A percentile compares a stretch with the other conserved stretches of the same genome.
Evolutionary conservation across 192 early-diverging fungal genomes (phyloP).

Genomic region (Spizellomyces sp.): DNA sequence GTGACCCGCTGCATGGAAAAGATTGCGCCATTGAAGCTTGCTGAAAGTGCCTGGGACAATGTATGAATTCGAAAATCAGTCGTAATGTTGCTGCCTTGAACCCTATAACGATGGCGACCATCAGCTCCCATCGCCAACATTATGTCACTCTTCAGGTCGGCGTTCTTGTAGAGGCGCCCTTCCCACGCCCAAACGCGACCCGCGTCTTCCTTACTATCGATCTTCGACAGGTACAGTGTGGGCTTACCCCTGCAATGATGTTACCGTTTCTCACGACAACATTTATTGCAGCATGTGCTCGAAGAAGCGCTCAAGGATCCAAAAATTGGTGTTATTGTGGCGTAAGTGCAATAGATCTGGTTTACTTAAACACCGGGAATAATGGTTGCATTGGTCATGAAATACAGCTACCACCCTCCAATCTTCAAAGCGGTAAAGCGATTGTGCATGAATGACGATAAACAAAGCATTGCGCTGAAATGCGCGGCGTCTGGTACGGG

Average conservation of each 20-base stretch:
- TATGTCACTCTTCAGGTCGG: slow-evolving; percentile 53
- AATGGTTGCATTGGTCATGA: neutral
- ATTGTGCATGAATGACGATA: slow-evolving; percentile 71
- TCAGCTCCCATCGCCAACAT: neutral
- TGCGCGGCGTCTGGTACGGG: slow-evolving; percentile 72
- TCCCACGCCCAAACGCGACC: slow-evolving; percentile 67
- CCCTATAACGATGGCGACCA: neutral
- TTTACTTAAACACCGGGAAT: neutral
- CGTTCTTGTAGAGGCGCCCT: slow-evolving; percentile 84
- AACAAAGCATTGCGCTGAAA: slow-evolving; percentile 78
- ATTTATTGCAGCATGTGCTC: slow-evolving; percentile 52
- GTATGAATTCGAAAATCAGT: slow-evolving; percentile 28
- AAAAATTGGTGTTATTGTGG: slow-evolving; percentile 80
- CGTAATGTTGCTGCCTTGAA: neutral
- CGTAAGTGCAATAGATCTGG: slow-evolving; percentile 31
- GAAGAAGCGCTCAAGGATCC: slow-evolving; percentile 77
- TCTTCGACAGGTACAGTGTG: slow-evolving; percentile 73
- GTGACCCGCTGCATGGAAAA: slow-evolving; percentile 72
- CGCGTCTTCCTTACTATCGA: slow-evolving; percentile 92
- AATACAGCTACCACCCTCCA: slow-evolving; percentile 81
- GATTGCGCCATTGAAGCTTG: slow-evolving; percentile 82
- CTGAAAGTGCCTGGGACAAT: slow-evolving; percentile 88
- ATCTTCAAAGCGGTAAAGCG: slow-evolving; percentile 85
- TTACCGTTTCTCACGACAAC: slow-evolving; percentile 32
- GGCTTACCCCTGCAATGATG: neutral